These are phyloP conservation scores for Funneliformis caledonium DNA, from an alignment of 371 early-diverging fungal species.

Conservation along the genomic window DNA sequence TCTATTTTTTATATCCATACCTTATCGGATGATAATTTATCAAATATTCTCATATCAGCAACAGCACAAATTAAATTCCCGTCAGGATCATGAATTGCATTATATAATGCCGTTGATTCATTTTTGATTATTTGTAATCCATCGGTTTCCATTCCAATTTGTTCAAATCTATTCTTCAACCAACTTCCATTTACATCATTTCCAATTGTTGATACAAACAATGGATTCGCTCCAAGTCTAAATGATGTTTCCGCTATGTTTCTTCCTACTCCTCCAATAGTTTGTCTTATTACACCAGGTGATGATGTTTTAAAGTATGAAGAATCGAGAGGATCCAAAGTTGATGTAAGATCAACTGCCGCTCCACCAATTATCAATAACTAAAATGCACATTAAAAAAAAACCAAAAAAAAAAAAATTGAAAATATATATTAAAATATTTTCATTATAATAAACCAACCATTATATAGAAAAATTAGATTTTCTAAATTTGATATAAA, in stretches of 20 bases:
- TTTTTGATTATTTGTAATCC: conserved; percentile 44
- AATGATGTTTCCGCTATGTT: conserved; percentile 86
- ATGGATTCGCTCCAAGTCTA: conserved; percentile 63
- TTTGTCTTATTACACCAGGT: conserved; percentile 69
- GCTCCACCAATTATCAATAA: conserved; percentile 83
- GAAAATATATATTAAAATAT: background rate
- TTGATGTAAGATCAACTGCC: conserved; percentile 78
- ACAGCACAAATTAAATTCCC: conserved; percentile 83
- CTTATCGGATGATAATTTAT: background rate
- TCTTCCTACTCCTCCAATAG: conserved; percentile 89
- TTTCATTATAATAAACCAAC: background rate
- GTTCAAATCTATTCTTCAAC: conserved; percentile 57
- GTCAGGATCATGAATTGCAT: conserved; percentile 68
- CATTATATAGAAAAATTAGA: no score
- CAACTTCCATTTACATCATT: conserved; percentile 68
- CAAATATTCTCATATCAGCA: conserved; percentile 77
- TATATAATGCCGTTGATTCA: conserved; percentile 69
- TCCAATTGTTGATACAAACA: conserved; percentile 74
- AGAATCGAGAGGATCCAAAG: conserved; percentile 41
- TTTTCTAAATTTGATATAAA: no score
- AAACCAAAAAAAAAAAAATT: background rate
- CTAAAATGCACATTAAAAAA: conserved; percentile 8
- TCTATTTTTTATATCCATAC: background rate
- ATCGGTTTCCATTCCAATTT: conserved; percentile 59
- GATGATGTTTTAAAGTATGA: conserved; percentile 66